Conservation (phyloP, 352 stramenopile species). For the Thalassiosira livingstoniorum region DNA sequence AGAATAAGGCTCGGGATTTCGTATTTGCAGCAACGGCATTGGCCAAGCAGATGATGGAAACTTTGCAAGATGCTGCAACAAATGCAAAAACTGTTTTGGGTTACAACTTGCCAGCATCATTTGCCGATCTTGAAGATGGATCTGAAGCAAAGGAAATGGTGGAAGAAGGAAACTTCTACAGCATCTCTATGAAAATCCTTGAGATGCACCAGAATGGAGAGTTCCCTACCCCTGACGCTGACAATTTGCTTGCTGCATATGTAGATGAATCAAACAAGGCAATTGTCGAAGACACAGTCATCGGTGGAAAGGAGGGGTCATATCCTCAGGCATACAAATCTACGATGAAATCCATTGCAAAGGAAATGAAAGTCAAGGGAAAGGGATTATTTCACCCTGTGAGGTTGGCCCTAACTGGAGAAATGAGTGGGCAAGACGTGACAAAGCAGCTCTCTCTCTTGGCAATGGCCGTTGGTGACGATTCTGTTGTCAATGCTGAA, state of each 20-base stretch:
- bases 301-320: conserved; percentile 54
- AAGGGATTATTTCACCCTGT: conserved; percentile 86
- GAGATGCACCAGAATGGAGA: conserved; percentile 68
- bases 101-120: conserved; percentile 80
- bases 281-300: conserved; percentile 72
- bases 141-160: conserved; percentile 79
- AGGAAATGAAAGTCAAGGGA: conserved; percentile 86
- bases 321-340: conserved; percentile 78
- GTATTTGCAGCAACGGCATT: conserved; percentile 78
- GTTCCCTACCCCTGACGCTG: conserved; percentile 73
- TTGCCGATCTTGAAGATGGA: conserved; percentile 71
- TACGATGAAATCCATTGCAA: conserved; percentile 83
- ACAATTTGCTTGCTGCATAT: conserved; percentile 72
- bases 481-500: conserved; percentile 68
- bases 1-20: conserved; percentile 65
- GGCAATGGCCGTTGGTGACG: conserved; percentile 58
- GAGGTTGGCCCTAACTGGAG: conserved; percentile 79
- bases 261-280: conserved; percentile 66
- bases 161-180: conserved; percentile 79
- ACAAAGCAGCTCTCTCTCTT: conserved; percentile 86
- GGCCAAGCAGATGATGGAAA: conserved; percentile 87
- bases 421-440: conserved; percentile 87
- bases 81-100: conserved; percentile 84
- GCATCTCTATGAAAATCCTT: conserved; percentile 73
- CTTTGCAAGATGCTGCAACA: conserved; percentile 82